These are phyloP conservation scores for Roridomyces roridus DNA, from an alignment of 768 basidiomycete species.

Conservation along the genomic window DNA sequence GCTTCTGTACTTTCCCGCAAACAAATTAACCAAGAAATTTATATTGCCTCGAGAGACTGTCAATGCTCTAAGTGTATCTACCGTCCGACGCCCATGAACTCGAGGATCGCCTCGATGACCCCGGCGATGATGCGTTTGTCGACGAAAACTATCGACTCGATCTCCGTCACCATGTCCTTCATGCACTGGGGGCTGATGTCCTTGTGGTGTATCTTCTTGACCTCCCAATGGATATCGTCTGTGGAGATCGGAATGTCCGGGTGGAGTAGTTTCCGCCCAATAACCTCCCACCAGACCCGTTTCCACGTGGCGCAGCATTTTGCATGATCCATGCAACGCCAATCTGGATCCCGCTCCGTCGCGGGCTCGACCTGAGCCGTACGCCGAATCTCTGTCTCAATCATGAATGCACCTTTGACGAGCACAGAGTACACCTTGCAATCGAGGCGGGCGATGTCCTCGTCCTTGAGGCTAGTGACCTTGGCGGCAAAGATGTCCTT, in stretches of 20 bases:
- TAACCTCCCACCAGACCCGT: neutral
- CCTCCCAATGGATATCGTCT: neutral
- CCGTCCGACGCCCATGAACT: too few species aligned
- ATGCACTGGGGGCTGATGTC: neutral
- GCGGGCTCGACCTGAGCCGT: neutral
- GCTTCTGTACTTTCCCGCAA: too few species aligned
- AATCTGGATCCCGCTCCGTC: neutral
- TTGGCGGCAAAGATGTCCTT: neutral
- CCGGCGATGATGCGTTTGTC: too few species aligned
- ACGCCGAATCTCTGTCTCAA: neutral
- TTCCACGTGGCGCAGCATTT: neutral
- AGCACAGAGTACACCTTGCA: neutral
- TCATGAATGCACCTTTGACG: neutral
- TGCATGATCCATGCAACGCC: neutral
- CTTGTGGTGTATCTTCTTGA: neutral
- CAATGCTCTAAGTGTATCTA: too few species aligned
- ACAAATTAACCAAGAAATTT: too few species aligned
- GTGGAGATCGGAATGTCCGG: neutral
- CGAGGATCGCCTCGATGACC: too few species aligned
- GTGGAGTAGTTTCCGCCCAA: slow-evolving; percentile 4
- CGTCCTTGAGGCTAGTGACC: neutral
- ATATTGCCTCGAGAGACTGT: too few species aligned
- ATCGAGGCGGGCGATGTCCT: neutral
- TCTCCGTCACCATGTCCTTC: neutral
- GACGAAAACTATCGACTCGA: neutral